A percentile compares a stretch with the other conserved stretches of the same genome.
phyloP scores from a whole-genome alignment of 2,329 filamentous ascomycete species.

The Emmonsiellopsis sp. region DNA sequence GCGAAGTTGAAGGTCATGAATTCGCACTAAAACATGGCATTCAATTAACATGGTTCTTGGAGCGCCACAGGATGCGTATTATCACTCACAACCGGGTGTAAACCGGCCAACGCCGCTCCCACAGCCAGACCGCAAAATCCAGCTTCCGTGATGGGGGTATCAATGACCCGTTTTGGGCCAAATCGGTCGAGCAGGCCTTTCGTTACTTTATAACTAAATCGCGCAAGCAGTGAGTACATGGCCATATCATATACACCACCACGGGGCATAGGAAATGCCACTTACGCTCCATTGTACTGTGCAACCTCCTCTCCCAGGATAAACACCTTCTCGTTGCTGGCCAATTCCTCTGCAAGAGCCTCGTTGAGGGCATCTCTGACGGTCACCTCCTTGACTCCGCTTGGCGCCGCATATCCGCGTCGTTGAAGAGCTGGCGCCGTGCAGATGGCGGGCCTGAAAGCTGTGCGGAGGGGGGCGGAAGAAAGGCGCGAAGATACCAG shows the following conservation, averaged over 20 bases:
- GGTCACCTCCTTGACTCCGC: slow-evolving; percentile 79
- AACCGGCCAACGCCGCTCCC: slow-evolving; percentile 85
- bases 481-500: slow-evolving; percentile 47
- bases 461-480: slow-evolving; percentile 42
- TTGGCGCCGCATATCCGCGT: slow-evolving; percentile 48
- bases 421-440: slow-evolving; percentile 38
- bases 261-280: slow-evolving; percentile 1
- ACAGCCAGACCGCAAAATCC: slow-evolving; percentile 91
- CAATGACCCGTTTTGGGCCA: slow-evolving; percentile 93
- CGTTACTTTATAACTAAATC: slow-evolving; percentile 82
- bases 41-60: neutral
- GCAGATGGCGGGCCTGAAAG: slow-evolving; percentile 42
- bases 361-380: slow-evolving; percentile 97
- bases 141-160: slow-evolving; percentile 96
- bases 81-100: slow-evolving; percentile 75
- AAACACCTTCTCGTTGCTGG: slow-evolving; percentile 89
- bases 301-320: slow-evolving; percentile 96
- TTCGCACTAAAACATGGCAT: slow-evolving; percentile 58
- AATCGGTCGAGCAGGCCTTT: slow-evolving; percentile 96
- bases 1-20: slow-evolving; percentile 99
- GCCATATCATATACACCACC: neutral
- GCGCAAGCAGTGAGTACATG: neutral
- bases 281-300: slow-evolving; percentile 93
- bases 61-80: neutral
- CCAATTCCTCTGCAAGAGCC: slow-evolving; percentile 94